phyloP scores from a whole-genome alignment of 1,284 basidiomycete species.

The Ustilago cynodontis region DNA sequence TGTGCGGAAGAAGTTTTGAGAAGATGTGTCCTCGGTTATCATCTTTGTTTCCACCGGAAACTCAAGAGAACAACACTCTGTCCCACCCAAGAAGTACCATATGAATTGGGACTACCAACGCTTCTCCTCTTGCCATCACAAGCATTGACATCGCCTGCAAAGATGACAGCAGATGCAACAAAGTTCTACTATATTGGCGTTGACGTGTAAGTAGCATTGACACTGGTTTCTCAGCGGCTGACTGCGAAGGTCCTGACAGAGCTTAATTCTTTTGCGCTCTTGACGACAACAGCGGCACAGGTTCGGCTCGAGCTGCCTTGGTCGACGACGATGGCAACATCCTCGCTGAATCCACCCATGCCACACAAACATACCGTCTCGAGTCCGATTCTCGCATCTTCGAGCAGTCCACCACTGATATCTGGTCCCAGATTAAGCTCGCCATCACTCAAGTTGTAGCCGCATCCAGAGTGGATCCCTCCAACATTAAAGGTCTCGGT shows the following conservation, averaged over 20 bases:
- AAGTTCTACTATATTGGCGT: constrained; percentile 74
- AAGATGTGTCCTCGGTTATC: background rate
- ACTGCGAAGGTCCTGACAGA: background rate
- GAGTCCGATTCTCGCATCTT: constrained; percentile 89
- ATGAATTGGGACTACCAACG: background rate
- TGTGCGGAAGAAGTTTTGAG: constrained; percentile 25
- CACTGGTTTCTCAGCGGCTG: background rate
- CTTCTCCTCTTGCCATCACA: background rate
- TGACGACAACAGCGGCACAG: constrained; percentile 77
- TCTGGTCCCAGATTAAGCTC: constrained; percentile 84
- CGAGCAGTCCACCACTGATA: constrained; percentile 80
- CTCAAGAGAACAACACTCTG: constrained; percentile 4
- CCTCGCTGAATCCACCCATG: constrained; percentile 81
- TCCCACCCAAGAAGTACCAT: background rate
- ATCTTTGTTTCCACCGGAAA: constrained; percentile 22
- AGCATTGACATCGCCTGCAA: background rate
- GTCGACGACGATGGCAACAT: constrained; percentile 82
- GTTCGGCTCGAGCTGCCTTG: constrained; percentile 89
- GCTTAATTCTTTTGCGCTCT: background rate
- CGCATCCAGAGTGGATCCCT: constrained; percentile 76
- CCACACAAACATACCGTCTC: constrained; percentile 87
- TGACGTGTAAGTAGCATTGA: constrained; percentile 73
- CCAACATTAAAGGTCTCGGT: constrained; percentile 85
- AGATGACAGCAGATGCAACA: constrained; percentile 22
- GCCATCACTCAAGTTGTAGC: constrained; percentile 80